A percentile compares a stretch with the other conserved stretches of the same genome.
These are phyloP conservation scores for Plenodomus tracheiphilus DNA, from an alignment of 2,329 filamentous ascomycete species.

Conservation along the genomic window DNA sequence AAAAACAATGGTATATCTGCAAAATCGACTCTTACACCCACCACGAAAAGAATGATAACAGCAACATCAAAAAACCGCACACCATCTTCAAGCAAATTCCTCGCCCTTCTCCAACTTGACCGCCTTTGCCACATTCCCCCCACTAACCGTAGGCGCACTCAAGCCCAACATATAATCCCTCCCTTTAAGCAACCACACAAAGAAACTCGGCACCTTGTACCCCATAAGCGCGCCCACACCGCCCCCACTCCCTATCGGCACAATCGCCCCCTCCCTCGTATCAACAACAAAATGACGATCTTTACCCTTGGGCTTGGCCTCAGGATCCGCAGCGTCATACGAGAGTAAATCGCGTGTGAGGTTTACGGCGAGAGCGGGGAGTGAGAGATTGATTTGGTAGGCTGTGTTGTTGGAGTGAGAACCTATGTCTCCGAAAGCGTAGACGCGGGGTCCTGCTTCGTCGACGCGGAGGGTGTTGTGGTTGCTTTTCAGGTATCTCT, in stretches of 20 bases:
- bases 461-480: conserved; percentile 51
- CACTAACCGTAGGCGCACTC: conserved; percentile 13
- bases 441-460: conserved; percentile 50
- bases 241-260: conserved; percentile 37
- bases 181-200: conserved; percentile 48
- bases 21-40: no score
- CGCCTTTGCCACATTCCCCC: conserved; percentile 30
- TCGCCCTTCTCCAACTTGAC: conserved; percentile 29
- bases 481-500: conserved; percentile 56
- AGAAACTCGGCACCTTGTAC: conserved; percentile 41
- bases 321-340: conserved; percentile 20
- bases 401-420: conserved; percentile 48
- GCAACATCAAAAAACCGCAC: no score
- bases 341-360: conserved; percentile 52
- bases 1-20: no score
- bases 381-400: conserved; percentile 44
- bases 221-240: conserved; percentile 45
- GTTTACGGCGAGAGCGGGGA: conserved; percentile 50
- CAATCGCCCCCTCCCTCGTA: conserved; percentile 30
- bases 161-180: conserved; percentile 44
- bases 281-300: conserved; percentile 28
- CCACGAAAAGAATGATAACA: no score
- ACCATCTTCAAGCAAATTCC: no score
- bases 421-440: conserved; percentile 53
- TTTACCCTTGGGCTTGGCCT: conserved; percentile 27